A percentile compares a stretch with the other conserved stretches of the same genome.
Conservation (phyloP, 352 stramenopile genomes). For the Pythium diclinum region DNA sequence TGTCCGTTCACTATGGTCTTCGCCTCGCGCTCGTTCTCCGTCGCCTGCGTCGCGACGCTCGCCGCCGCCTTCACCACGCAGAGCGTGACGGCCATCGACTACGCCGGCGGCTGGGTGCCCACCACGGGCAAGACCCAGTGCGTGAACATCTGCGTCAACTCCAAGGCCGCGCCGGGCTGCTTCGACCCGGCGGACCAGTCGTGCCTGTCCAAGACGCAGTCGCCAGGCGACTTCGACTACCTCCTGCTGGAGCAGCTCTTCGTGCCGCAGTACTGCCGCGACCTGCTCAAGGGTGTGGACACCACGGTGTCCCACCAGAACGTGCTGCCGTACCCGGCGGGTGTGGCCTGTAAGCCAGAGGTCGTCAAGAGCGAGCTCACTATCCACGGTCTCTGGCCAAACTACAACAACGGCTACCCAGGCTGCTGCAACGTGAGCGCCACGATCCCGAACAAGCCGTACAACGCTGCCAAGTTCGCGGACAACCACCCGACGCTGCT, state of each 20-base stretch:
- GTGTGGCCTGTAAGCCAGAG: conserved; percentile 41
- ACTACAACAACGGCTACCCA: conserved; percentile 74
- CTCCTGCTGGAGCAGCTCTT: conserved; percentile 75
- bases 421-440: conserved; percentile 67
- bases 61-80: conserved; percentile 4
- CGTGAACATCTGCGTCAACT: conserved; percentile 66
- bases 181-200: conserved; percentile 37
- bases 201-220: conserved; percentile 54
- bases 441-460: conserved; percentile 56
- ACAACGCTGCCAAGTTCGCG: conserved; percentile 44
- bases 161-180: conserved; percentile 49
- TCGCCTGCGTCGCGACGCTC: conserved; percentile 3
- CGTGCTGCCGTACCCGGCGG: conserved; percentile 58
- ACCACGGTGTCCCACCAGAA: conserved; percentile 75
- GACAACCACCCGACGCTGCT: conserved; percentile 44
- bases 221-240: conserved; percentile 69
- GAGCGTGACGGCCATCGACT: conserved; percentile 40
- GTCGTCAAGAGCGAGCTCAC: conserved; percentile 52
- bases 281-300: conserved; percentile 63
- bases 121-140: conserved; percentile 41
- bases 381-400: conserved; percentile 78
- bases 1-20: conserved; percentile 1
- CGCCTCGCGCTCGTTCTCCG: background rate
- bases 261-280: conserved; percentile 73
- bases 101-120: conserved; percentile 54